Evolutionary conservation across 352 stramenopile species (phyloP), one percentile per base, ranked within the genome.

Genomic region (Thalassiosira ordinaria): DNA sequence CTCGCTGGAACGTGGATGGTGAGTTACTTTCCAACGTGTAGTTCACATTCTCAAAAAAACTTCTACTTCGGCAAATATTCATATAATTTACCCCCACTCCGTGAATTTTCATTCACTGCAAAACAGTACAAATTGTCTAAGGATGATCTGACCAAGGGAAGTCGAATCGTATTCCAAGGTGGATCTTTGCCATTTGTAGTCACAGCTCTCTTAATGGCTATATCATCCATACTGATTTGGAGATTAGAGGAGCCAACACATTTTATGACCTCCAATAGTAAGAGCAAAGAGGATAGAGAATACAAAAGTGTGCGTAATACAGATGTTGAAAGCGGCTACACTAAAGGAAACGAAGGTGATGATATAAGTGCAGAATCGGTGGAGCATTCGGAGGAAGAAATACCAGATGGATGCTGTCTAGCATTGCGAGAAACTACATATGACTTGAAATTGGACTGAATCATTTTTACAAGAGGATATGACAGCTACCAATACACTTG

Each of bases 401-500:
- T n/a, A n/a, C n/a, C n/a, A n/a, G n/a, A 69, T 56, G 33, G 69
- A 47, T 78, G 44, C 22, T 78, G 69, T 59, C 66, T 78, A 60
- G 41, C 35, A 22, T 47, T 78, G 39, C 47, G 59, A 60, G 59
- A 78, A 47, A 63, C 55, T 37, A 68, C 44, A 0, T 57, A 68
- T 62, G 47, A 77, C 57, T 66, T 68, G 29, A 66, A 70, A 26
- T 69, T 77, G 37, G 55, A 77, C 26, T 77, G 31, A 64, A 52
- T 52, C n/a, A n/a, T n/a, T n/a, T n/a, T n/a, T n/a, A n/a, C n/a
- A n/a, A n/a, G n/a, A n/a, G n/a, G n/a, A n/a, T n/a, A n/a, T n/a
- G n/a, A n/a, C n/a, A n/a, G n/a, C n/a, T n/a, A n/a, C n/a, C n/a
- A n/a, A n/a, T n/a, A n/a, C n/a, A n/a, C n/a, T n/a, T n/a, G n/a